Evolutionary conservation across 257 asterid genomes (phyloP).

Genomic region (Solanum lycopersicoides): DNA sequence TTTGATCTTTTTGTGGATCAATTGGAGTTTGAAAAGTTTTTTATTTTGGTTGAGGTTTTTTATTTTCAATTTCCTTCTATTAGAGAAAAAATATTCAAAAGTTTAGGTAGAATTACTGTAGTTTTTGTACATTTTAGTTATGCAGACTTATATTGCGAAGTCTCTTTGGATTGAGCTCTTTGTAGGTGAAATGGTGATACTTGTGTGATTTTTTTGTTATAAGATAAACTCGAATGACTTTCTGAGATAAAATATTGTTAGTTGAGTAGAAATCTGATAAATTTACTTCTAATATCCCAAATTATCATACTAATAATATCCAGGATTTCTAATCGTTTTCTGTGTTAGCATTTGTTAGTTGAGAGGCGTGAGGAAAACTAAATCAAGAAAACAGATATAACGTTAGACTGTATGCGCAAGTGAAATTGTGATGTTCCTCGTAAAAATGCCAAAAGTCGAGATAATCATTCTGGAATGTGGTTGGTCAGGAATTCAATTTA

Average conservation of each 20-base stretch:
- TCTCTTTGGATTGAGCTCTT: background rate
- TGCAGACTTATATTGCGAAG: background rate
- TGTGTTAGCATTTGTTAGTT: too few species aligned
- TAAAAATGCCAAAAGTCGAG: too few species aligned
- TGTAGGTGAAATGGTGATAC: background rate
- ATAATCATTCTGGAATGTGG: too few species aligned
- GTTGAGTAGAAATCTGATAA: background rate
- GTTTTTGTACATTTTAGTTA: background rate
- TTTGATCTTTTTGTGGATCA: background rate
- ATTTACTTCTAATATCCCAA: background rate
- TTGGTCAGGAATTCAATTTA: too few species aligned
- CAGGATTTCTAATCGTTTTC: background rate
- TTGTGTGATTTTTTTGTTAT: too few species aligned
- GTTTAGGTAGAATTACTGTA: background rate
- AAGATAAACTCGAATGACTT: background rate
- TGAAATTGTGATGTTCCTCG: too few species aligned
- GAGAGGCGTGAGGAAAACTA: background rate
- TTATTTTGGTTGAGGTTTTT: background rate
- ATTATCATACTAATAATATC: background rate
- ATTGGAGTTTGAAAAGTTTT: background rate
- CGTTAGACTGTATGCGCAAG: background rate
- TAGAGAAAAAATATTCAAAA: background rate
- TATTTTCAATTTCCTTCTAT: background rate
- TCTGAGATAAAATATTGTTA: background rate
- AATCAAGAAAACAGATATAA: background rate